Evolutionary conservation across 2,329 filamentous ascomycete genomes (phyloP).

Genomic region (Trichoderma sp.): DNA sequence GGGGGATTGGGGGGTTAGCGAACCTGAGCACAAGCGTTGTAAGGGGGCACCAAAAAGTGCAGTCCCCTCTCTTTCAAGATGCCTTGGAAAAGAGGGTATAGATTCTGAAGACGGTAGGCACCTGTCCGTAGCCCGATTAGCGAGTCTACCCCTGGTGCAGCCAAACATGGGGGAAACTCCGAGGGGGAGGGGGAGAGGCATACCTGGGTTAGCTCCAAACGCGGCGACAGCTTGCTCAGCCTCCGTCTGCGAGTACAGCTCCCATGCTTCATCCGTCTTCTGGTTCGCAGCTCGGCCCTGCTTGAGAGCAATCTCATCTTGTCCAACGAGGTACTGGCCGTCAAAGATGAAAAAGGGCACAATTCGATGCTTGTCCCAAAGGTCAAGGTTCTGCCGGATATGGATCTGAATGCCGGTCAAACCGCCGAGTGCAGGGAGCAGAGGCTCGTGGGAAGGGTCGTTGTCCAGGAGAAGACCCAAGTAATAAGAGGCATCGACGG

Average conservation of each 20-base stretch:
- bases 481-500: constrained; percentile 87
- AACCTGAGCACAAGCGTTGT: constrained; percentile 84
- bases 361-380: constrained; percentile 66
- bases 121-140: constrained; percentile 43
- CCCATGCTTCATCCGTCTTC: constrained; percentile 79
- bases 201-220: constrained; percentile 79
- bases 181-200: constrained; percentile 20
- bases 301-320: constrained; percentile 66
- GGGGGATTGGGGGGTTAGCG: constrained; percentile 27
- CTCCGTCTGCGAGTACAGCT: constrained; percentile 75
- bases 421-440: constrained; percentile 85
- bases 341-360: constrained; percentile 89
- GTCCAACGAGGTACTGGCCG: constrained; percentile 74
- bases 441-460: constrained; percentile 72
- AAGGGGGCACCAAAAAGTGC: constrained; percentile 79
- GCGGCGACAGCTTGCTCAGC: constrained; percentile 76
- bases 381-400: constrained; percentile 72
- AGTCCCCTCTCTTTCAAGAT: constrained; percentile 67
- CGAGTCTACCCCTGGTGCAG: background rate
- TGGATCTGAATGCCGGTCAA: constrained; percentile 74
- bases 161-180: background rate
- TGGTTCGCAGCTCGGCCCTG: constrained; percentile 63
- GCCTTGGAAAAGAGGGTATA: constrained; percentile 73
- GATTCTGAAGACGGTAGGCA: constrained; percentile 65
- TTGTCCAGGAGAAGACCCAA: constrained; percentile 73